A percentile compares a stretch with the other conserved stretches of the same genome.
Evolutionary conservation across 2,329 filamentous ascomycete species (phyloP).

Genomic region (Blastomyces parvus): DNA sequence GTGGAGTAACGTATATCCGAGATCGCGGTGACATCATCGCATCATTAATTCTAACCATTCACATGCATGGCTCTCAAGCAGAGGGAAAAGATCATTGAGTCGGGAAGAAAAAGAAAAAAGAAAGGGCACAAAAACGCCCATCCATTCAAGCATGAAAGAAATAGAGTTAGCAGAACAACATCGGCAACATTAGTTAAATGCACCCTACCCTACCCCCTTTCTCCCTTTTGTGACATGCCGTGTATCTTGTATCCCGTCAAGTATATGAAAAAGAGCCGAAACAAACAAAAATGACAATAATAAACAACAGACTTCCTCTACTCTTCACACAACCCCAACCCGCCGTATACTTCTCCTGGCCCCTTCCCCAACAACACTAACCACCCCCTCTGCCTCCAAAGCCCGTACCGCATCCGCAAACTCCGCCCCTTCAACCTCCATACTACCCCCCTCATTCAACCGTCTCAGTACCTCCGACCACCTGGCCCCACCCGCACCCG

Average conservation of each 20-base stretch:
- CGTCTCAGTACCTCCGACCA: conserved; percentile 68
- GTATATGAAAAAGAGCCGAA: background rate
- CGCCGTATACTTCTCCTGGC: conserved; percentile 71
- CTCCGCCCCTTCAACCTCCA: conserved; percentile 64
- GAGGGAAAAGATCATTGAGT: too few relatives aligned
- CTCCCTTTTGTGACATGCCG: background rate
- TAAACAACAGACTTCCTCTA: background rate
- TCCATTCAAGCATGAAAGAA: background rate
- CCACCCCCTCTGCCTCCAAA: conserved; percentile 73
- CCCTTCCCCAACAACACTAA: conserved; percentile 77
- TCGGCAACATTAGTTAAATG: background rate
- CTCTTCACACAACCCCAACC: conserved; percentile 44
- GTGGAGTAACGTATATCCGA: background rate
- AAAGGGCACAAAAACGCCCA: background rate
- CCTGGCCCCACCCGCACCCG: conserved; percentile 53
- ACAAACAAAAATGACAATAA: background rate
- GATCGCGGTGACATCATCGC: background rate
- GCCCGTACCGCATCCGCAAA: conserved; percentile 71
- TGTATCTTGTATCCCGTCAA: background rate
- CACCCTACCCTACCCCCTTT: too few relatives aligned
- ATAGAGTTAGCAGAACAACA: background rate
- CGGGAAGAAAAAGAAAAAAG: background rate
- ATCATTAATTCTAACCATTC: background rate
- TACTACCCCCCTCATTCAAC: conserved; percentile 60
- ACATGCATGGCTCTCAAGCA: too few relatives aligned